Evolutionary conservation across 2,329 filamentous ascomycete genomes (phyloP), one percentile per base, ranked within the genome.

Genomic region (Trichoderma sp.): DNA sequence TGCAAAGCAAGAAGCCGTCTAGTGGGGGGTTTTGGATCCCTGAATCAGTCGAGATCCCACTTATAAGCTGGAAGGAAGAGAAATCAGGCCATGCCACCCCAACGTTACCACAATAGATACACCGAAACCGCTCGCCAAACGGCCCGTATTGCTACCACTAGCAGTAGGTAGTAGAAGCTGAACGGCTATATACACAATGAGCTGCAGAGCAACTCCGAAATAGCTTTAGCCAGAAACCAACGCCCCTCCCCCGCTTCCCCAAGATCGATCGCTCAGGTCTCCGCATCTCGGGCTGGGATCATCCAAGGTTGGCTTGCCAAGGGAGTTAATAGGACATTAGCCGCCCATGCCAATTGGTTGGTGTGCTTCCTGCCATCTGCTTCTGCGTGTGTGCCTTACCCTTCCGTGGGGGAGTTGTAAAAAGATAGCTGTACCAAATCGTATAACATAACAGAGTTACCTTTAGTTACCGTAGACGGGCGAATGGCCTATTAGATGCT

Each of bases 241-340:
- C 35, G 6, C 16, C 27, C 37, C 16, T 14, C 63, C 63, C 63
- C 63, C 63, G 55, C 63, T 67, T 67, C 63, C 29, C 55, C 63
- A 59, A 52, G 63, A 67, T 67, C 63, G 63, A 67, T 67, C 63
- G 63, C 63, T 11, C 35, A 19, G 29, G 53, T 29, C 40, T 67
- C 63, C 63, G 40, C 63, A 66, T 67, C 63, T 67, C 37, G 14
- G 55, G 55, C 43, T 56, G 40, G 37, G 47, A 52, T 67, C 63
- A 21, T 7, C 19, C n/a, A 52, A 40, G 5, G 37, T 47, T 33
- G 61, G 19, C 27, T 52, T 58, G 55, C 40, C 35, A n/a, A 37
- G 29, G n/a, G 29, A 49, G 24, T n/a, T 21, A 5, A 19, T 33
- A 49, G 16, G 29, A 27, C n/a, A 67, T 58, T 58, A 66, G 63